Evolutionary conservation across 768 basidiomycete species (phyloP).

Genomic region (Leccinum disarticulatum): DNA sequence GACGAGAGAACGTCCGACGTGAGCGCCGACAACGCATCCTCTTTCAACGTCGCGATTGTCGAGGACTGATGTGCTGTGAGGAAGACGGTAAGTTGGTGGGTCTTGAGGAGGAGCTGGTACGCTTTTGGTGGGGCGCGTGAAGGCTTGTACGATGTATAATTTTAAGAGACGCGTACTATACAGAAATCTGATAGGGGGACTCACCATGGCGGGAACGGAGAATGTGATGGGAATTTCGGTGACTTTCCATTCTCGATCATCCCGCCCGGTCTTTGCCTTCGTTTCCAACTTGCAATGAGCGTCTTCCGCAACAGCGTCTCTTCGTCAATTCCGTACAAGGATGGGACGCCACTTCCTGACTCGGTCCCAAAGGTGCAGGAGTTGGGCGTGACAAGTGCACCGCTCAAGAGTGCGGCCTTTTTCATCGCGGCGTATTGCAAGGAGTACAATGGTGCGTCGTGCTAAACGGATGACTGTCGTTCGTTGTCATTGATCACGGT

Average conservation of each 20-base stretch:
- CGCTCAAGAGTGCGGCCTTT: conserved; percentile 94
- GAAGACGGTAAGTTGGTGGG: conserved; percentile 68
- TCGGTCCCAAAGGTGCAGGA: conserved; percentile 80
- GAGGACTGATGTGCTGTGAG: conserved; percentile 54
- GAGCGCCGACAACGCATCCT: conserved; percentile 62
- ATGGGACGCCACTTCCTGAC: conserved; percentile 65
- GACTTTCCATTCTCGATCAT: conserved; percentile 22
- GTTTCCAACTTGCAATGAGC: conserved; percentile 45
- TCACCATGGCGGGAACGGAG: conserved; percentile 18
- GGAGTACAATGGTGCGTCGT: conserved; percentile 85
- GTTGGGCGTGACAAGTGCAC: conserved; percentile 86
- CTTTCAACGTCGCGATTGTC: conserved; percentile 59
- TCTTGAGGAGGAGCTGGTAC: conserved; percentile 69
- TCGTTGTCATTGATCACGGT: conserved; percentile 8
- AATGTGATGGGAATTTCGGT: conserved; percentile 20
- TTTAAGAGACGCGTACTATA: background rate
- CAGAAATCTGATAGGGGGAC: background rate
- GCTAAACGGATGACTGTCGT: conserved; percentile 11
- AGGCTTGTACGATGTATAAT: conserved; percentile 39
- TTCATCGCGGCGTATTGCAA: conserved; percentile 96
- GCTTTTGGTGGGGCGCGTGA: conserved; percentile 56
- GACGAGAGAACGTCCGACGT: conserved; percentile 41
- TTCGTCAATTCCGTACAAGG: conserved; percentile 52
- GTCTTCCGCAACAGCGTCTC: conserved; percentile 49
- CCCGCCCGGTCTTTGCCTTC: conserved; percentile 14